A percentile compares a stretch with the other conserved stretches of the same genome.
phyloP scores from a whole-genome alignment of 1,139 yeast genomes.

The Geotrichum fermentans region DNA sequence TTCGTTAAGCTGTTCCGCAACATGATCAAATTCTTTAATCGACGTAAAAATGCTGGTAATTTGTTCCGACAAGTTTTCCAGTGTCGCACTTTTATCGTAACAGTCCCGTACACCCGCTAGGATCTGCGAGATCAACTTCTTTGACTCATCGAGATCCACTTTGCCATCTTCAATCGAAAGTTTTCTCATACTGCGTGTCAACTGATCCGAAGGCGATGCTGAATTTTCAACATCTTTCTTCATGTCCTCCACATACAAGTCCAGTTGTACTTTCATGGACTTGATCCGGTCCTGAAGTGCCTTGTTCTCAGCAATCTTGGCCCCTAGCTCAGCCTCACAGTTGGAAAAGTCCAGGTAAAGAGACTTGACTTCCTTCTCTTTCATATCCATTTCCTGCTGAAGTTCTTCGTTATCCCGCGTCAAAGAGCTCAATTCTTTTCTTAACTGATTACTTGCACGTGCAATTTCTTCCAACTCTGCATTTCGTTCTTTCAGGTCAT shows the following conservation, averaged over 20 bases:
- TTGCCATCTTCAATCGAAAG: neutral
- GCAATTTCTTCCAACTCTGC: conserved; percentile 10
- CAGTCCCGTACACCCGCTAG: conserved; percentile 7
- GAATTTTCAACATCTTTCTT: conserved; percentile 1
- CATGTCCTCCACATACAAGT: conserved; percentile 2
- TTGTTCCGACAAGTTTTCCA: conserved; percentile 10
- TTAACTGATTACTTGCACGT: neutral
- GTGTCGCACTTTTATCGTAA: conserved; percentile 2
- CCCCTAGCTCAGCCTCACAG: conserved; percentile 16
- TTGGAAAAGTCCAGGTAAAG: conserved; percentile 11
- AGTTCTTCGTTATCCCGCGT: conserved; percentile 3
- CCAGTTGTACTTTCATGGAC: conserved; percentile 10
- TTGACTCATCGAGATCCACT: neutral
- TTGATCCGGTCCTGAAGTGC: conserved; percentile 15
- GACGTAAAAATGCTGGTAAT: conserved; percentile 10
- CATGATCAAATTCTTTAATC: conserved; percentile 9
- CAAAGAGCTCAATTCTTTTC: neutral
- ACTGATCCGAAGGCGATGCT: neutral
- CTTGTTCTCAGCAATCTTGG: conserved; percentile 9
- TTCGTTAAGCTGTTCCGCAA: conserved; percentile 8
- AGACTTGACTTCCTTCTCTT: conserved; percentile 11
- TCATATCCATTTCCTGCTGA: conserved; percentile 2
- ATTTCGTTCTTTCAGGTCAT: conserved; percentile 1
- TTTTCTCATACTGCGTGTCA: neutral
- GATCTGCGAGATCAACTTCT: conserved; percentile 7